Base-by-base conservation (phyloP, 176 grass and related monocot genomes). In the Leersia perrieri region DNA sequence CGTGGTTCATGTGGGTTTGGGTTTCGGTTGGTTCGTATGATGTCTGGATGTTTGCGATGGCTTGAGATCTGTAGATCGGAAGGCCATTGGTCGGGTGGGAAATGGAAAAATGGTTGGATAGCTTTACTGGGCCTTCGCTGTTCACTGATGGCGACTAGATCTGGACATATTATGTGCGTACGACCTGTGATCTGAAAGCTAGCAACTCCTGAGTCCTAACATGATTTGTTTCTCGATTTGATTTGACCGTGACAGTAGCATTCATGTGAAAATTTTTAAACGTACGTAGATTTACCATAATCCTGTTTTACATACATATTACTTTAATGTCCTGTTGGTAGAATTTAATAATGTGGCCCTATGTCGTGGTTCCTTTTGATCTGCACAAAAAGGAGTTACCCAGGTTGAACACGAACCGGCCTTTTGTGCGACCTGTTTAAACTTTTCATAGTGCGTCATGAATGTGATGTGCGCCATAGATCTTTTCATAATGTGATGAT, bases 41-140 rank as follows among this genome's bases (percentile, higher is more conserved):
- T 74, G 12, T 45, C 33, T 71, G 30, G 66, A 66, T 85, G 31
- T 28, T 5, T 13, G 4, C 0, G n/a, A 1, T 65, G 4, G n/a
- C 12, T 65, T 3, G 4, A 42, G n/a, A 60, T 81, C 65, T 66
- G 3, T 77, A 85, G 66, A 85, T 85, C 72, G 66, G 33, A 2
- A 29, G 65, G 53, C 3, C 32, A 53, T 75, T 80, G 8, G 29
- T 34, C 13, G 0, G 1, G 0, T 13, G 3, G 27, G 0, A 1
- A 2, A 33, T 1, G 26, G 20, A 20, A 16, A 63, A 69, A 20
- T 3, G 11, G 9, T 58, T 23, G 16, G 11, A 22, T 42, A 57
- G 3, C 34, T 69, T n/a, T 11, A 9, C 57, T 4, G 33, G 12
- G 55, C 65, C 33, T 7, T n/a, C 7, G 34, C 49, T 66, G 31